Base-by-base conservation (phyloP, 768 basidiomycete genomes). In the Xerocomellus amylosporus region DNA sequence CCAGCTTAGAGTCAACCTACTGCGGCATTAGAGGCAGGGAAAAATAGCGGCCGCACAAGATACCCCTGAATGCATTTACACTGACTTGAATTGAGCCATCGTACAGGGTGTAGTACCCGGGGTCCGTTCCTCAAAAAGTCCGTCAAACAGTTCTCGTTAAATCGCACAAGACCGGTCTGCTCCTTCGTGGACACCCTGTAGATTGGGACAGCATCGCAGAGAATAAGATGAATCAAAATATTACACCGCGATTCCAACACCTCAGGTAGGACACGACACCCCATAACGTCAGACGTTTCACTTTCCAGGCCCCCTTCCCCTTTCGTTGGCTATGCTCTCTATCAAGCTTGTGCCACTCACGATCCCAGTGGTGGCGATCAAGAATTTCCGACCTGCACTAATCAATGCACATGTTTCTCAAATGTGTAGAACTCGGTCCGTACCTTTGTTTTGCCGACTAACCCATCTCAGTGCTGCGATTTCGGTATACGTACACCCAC, bases 401-500 rank as follows among this genome's bases (percentile, higher is more conserved):
- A 47, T 64, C 33, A 68, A 50, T 61, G 30, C 17, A 44, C 20
- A 9, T 10, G 28, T 34, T n/a, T 46, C 37, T 19, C 34, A 30
- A 31, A 30, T 4, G 2, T 12, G n/a, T 50, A 49, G 13, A 54
- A 4, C 41, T 66, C 14, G n/a, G 4, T 48, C 28, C 72, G 26
- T 64, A 84, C 93, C 95, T 79, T 80, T 82, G 60, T 87, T 88
- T 69, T 93, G 93, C 61, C 86, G 82, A 52, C 85, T 81, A 64
- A 96, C 87, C 93, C 93, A 97, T 68, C 97, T 79, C 60, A 99
- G 69, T 7, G 96, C 96, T 36, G 97, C 87, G 55, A 98, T 93
- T 75, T 98, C 97, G 9, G 96, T 96, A 63, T 91, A 97, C 13
- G 97, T 99, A 69, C 94, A 94, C 5, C 96, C 97, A 26, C 97